A percentile compares a stretch with the other conserved stretches of the same genome.
These are phyloP conservation scores for Globisporangium mamillatum DNA, from an alignment of 352 stramenopile genomes.

Conservation along the genomic window DNA sequence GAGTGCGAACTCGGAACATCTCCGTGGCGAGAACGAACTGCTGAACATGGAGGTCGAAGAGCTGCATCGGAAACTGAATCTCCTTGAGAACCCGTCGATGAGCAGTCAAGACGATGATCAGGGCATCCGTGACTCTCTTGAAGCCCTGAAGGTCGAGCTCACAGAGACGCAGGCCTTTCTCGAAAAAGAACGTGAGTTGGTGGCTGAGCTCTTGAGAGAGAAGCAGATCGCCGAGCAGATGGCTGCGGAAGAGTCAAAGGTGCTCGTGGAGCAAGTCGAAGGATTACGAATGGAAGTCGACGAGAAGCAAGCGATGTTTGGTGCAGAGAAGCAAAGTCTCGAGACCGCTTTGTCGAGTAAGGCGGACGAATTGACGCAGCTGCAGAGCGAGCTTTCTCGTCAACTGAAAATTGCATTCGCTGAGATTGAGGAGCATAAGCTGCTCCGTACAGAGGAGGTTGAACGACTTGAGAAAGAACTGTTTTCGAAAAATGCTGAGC, in stretches of 20 bases:
- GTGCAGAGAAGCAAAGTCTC: slow-evolving; percentile 24
- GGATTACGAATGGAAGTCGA: slow-evolving; percentile 20
- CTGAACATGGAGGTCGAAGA: slow-evolving; percentile 46
- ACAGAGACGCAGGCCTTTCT: slow-evolving; percentile 5
- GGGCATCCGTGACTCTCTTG: not conserved
- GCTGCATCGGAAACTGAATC: slow-evolving; percentile 22
- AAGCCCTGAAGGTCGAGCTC: slow-evolving; percentile 4
- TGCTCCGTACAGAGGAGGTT: slow-evolving; percentile 27
- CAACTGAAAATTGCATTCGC: slow-evolving; percentile 32
- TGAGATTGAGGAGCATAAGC: slow-evolving; percentile 29
- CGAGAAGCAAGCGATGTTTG: slow-evolving; percentile 14
- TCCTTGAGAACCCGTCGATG: slow-evolving; percentile 4
- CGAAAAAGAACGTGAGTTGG: slow-evolving; percentile 3
- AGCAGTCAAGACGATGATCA: slow-evolving; percentile 13
- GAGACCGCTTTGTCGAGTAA: slow-evolving; percentile 22
- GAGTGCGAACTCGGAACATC: slow-evolving; percentile 21
- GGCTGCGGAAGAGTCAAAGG: slow-evolving; percentile 31
- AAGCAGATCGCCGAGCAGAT: slow-evolving; percentile 13
- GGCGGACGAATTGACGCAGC: slow-evolving; percentile 12
- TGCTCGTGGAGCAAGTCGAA: slow-evolving; percentile 27
- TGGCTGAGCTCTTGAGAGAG: slow-evolving; percentile 22
- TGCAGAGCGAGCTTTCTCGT: slow-evolving; percentile 21
- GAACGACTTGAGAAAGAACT: slow-evolving; percentile 29
- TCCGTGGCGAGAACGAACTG: slow-evolving; percentile 36
- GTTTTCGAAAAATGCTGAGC: slow-evolving; percentile 11